phyloP scores from a whole-genome alignment of 192 early-diverging fungal genomes.

The Coemansia sp. region DNA sequence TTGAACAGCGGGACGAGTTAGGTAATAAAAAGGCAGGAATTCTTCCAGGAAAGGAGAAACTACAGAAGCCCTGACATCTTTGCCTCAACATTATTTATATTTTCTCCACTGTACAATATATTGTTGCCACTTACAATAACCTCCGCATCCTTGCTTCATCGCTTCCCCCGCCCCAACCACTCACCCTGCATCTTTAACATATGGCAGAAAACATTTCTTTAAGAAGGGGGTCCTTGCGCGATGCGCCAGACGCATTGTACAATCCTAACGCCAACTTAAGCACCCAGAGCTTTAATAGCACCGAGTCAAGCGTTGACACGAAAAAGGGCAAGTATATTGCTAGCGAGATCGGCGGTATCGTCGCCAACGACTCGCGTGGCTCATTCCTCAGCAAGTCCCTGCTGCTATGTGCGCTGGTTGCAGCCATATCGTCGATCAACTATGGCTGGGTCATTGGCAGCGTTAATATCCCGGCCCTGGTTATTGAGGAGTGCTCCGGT shows the following conservation, averaged over 20 bases:
- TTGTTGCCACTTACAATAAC: no score
- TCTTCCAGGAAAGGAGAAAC: no score
- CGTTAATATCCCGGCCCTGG: conserved; percentile 55
- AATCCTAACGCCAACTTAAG: conserved; percentile 3
- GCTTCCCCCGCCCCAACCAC: no score
- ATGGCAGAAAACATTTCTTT: background rate
- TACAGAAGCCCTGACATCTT: no score
- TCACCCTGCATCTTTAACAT: no score
- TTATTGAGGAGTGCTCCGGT: conserved; percentile 51
- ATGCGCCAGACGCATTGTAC: conserved; percentile 2
- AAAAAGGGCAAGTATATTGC: conserved; percentile 10
- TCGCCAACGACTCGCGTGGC: conserved; percentile 35
- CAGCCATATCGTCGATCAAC: conserved; percentile 48
- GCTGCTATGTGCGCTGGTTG: conserved; percentile 33
- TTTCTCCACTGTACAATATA: no score
- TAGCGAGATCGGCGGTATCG: conserved; percentile 19
- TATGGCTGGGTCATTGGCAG: conserved; percentile 53
- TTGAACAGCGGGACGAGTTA: no score
- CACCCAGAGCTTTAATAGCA: conserved; percentile 25
- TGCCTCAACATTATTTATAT: no score
- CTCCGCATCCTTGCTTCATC: no score
- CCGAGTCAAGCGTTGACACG: conserved; percentile 12
- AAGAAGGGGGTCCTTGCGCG: conserved; percentile 5
- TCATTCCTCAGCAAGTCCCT: conserved; percentile 25
- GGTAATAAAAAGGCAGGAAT: no score